Base-by-base conservation (phyloP, 352 stramenopile species). In the Phytophthora meadii region DNA sequence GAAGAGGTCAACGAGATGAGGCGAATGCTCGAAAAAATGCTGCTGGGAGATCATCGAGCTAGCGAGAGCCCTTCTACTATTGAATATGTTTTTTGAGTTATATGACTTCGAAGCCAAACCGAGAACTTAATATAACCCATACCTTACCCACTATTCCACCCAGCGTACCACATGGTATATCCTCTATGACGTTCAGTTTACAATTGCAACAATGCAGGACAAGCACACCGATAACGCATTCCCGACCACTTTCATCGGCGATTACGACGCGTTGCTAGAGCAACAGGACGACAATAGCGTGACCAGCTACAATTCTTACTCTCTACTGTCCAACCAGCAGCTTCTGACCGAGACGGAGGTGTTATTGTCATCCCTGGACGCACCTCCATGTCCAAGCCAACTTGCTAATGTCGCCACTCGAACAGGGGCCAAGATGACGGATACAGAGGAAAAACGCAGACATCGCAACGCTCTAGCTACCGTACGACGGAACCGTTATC, bases 1-100 rank as follows among this genome's bases (percentile, higher is more conserved):
- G 24, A 59, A 36, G 61, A 65, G 15, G 37, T 70, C 11, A 55
- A 46, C 10, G 47, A 45, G 17, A 45, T 65, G 15, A 64, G 47
- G 51, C 28, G 44, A 34, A 68, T 58, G 58, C 39, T 72, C 19
- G 51, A 68, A 15, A 68, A 60, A 1, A 37, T 72, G 49, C 56
- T 72, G 37, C 30, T 68, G 15, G 47, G 54, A 11, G 36, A 44
- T 12, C 25, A 40, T 36, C 30, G 30, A 3, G 30, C 30, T 12
- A 36, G 30, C 9, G 30, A 36, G 4, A 36, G 30, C 30, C 30
- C 30, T 34, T 34, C 28, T 14, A 36, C 30, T 14, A 8, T 36
- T 36, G 30, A 36, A 36, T 36, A 36, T 14, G 30, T 3, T 0
- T 36, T 36, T 36, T 36, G 30, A 30, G 6, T 30, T 30, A 22